These are phyloP conservation scores for Chlamydomonas sp. DNA, from an alignment of 139 green algal genomes.

Conservation along the genomic window DNA sequence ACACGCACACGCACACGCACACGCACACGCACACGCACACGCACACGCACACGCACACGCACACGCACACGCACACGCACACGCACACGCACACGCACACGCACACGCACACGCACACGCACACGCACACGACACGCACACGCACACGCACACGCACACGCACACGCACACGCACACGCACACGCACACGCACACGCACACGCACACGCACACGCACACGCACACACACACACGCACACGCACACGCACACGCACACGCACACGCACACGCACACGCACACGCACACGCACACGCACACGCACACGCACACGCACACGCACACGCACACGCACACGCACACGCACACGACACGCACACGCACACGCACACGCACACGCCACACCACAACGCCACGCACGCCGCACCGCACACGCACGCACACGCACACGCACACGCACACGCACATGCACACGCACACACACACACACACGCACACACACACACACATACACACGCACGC, in stretches of 20 bases:
- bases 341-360: no score
- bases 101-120: slow-evolving; percentile 13
- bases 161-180: no score
- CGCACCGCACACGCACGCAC: slow-evolving; percentile 5
- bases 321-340: slow-evolving; percentile 2
- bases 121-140: no score
- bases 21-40: slow-evolving; percentile 3
- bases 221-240: slow-evolving; percentile 13
- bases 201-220: no score
- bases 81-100: slow-evolving; percentile 14
- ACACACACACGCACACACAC: background rate
- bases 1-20: background rate
- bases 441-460: background rate
- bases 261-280: no score
- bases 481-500: slow-evolving; percentile 4
- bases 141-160: no score
- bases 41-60: slow-evolving; percentile 10
- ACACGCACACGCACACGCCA: no score
- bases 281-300: background rate
- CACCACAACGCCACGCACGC: no score
- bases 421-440: background rate
- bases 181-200: no score
- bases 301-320: background rate
- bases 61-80: slow-evolving; percentile 7
- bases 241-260: background rate